Evolutionary conservation across 2,329 filamentous ascomycete species (phyloP), one percentile per base, ranked within the genome.

Genomic region (Lithohypha guttulata): DNA sequence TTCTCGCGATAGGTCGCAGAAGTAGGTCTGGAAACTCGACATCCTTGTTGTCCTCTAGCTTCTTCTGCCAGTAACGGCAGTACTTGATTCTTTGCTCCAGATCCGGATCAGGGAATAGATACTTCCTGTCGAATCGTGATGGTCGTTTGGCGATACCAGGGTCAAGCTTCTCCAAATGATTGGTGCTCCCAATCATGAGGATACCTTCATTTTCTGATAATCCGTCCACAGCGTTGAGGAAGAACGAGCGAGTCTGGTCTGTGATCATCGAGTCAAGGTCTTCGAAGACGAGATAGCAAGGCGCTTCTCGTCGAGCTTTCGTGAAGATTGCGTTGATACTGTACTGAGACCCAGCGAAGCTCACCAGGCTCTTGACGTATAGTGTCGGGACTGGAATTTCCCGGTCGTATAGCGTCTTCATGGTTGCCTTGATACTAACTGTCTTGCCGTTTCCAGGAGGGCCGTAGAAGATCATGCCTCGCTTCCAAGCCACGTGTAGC

Each of bases 121-220:
- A 68, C 43, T 68, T 68, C 19, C 65, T 51, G 40, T 69, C 65
- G 43, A 69, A 69, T 4, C 65, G 55, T 17, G 53, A 59, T 2
- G 65, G 65, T 0, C 65, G 59, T 54, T 68, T 68, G 10, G 59
- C 51, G 32, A 69, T 57, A 6, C 59, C 60, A 4, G 60, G 59
- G 41, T 64, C 61, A 10, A 64, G 46, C 6, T 42, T 30, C n/a
- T 52, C 42, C 3, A 49, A 47, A 39, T 62, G 55, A 41, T 64
- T 64, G 1, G 60, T 64, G 29, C 51, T 58, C 6, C 59, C 61
- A 33, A 64, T 53, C 60, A 64, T 63, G 21, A 63, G 46, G 13
- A 64, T 61, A 10, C 61, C 60, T 31, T 63, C 57, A 42, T 64
- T 64, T 34, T 54, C 53, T 25, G 56, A 55, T 26, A 64, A 41